These are phyloP conservation scores for Hygrophoropsis aurantiaca DNA, from an alignment of 768 basidiomycete genomes.

Conservation along the genomic window DNA sequence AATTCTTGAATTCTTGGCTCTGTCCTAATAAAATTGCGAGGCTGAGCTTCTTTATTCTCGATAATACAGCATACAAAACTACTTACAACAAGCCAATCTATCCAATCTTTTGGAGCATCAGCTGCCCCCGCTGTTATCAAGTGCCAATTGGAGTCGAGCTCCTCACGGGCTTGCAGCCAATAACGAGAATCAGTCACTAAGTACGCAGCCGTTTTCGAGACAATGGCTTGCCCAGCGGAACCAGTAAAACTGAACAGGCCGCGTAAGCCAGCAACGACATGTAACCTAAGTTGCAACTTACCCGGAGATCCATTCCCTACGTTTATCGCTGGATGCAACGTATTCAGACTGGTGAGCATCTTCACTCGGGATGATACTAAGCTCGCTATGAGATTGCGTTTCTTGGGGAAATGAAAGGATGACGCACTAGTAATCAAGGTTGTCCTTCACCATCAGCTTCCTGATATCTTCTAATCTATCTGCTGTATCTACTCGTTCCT, in stretches of 20 bases:
- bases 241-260: slow-evolving; percentile 52
- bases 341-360: slow-evolving; percentile 87
- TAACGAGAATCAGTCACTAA: slow-evolving; percentile 81
- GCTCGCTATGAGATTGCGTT: slow-evolving; percentile 6
- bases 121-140: slow-evolving; percentile 55
- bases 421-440: slow-evolving; percentile 75
- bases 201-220: slow-evolving; percentile 67
- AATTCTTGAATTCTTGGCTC: slow-evolving; percentile 47
- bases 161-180: slow-evolving; percentile 73
- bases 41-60: neutral
- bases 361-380: slow-evolving; percentile 72
- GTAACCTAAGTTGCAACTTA: slow-evolving; percentile 38
- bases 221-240: slow-evolving; percentile 68
- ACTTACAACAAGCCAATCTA: slow-evolving; percentile 72
- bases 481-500: slow-evolving; percentile 55
- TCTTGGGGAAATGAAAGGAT: slow-evolving; percentile 2
- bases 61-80: slow-evolving; percentile 1
- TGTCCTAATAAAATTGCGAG: slow-evolving; percentile 33
- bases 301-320: slow-evolving; percentile 78
- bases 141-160: slow-evolving; percentile 75
- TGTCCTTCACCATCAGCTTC: slow-evolving; percentile 64
- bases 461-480: slow-evolving; percentile 62
- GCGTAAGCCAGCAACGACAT: slow-evolving; percentile 18
- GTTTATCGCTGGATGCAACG: slow-evolving; percentile 72
- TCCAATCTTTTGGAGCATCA: slow-evolving; percentile 68